Percentiles rank a stretch among this genome's conserved stretches.
Evolutionary conservation across 1,139 yeast species (phyloP).

Genomic region (Blastobotrys raffinosifermentans): DNA sequence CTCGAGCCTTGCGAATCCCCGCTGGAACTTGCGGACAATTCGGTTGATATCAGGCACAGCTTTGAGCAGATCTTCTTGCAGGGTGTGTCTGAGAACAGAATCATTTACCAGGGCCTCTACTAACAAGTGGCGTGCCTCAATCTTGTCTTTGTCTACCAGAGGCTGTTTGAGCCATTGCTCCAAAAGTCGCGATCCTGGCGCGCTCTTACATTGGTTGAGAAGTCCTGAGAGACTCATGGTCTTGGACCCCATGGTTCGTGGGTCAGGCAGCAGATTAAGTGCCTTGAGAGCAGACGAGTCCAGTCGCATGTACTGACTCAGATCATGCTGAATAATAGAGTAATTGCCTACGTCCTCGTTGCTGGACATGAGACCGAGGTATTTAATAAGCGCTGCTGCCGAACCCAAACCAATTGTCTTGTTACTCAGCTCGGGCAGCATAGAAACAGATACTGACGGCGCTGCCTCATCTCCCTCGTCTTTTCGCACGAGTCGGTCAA

Average conservation of each 20-base stretch:
- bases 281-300: constrained; percentile 90
- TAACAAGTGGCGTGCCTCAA: constrained; percentile 61
- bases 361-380: constrained; percentile 57
- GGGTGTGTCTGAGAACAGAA: constrained; percentile 49
- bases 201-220: constrained; percentile 78
- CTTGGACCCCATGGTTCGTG: constrained; percentile 41
- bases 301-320: constrained; percentile 74
- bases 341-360: constrained; percentile 46
- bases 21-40: constrained; percentile 58
- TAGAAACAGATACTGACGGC: constrained; percentile 40
- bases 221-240: constrained; percentile 72
- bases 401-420: constrained; percentile 44
- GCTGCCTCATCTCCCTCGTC: constrained; percentile 41
- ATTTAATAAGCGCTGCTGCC: constrained; percentile 54
- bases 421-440: constrained; percentile 53
- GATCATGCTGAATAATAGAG: constrained; percentile 58
- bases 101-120: constrained; percentile 72
- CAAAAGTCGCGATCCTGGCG: constrained; percentile 77
- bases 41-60: constrained; percentile 80
- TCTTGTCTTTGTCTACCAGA: constrained; percentile 54
- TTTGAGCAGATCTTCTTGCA: constrained; percentile 63
- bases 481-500: constrained; percentile 54
- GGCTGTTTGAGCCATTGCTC: constrained; percentile 98
- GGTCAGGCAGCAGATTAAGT: constrained; percentile 70
- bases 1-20: constrained; percentile 54